Conservation (phyloP, 352 stramenopile species). For the Globisporangium paddicum region DNA sequence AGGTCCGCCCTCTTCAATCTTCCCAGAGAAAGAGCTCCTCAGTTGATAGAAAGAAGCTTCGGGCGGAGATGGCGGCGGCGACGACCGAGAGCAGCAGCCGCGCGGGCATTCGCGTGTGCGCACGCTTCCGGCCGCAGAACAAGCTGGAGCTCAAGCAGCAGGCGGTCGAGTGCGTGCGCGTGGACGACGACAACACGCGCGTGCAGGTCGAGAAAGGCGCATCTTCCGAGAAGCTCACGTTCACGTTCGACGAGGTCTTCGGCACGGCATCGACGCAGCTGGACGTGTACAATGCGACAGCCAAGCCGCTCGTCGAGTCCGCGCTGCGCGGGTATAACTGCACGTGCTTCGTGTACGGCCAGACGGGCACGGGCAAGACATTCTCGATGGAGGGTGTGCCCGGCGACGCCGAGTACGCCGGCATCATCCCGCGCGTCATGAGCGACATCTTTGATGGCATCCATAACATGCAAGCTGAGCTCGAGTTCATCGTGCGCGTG, state of each 20-base stretch:
- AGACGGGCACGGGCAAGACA: slow-evolving; percentile 91
- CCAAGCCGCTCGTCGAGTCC: slow-evolving; percentile 54
- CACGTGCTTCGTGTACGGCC: slow-evolving; percentile 92
- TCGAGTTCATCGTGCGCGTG: slow-evolving; percentile 94
- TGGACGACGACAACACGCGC: slow-evolving; percentile 44
- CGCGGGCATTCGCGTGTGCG: slow-evolving; percentile 64
- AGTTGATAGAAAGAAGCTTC: background rate
- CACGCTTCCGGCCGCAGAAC: slow-evolving; percentile 74
- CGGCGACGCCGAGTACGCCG: slow-evolving; percentile 53
- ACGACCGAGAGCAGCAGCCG: background rate
- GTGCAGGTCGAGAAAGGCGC: slow-evolving; percentile 19
- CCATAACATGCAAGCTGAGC: slow-evolving; percentile 57
- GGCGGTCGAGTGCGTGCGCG: slow-evolving; percentile 46
- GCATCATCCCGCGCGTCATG: slow-evolving; percentile 78
- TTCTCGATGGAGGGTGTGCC: slow-evolving; percentile 88
- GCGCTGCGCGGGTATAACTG: slow-evolving; percentile 84
- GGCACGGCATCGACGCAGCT: slow-evolving; percentile 44
- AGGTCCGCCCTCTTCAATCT: background rate
- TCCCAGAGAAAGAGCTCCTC: background rate
- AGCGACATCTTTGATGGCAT: slow-evolving; percentile 65
- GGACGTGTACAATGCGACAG: slow-evolving; percentile 64
- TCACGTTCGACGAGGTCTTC: slow-evolving; percentile 75
- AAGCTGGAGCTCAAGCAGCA: slow-evolving; percentile 69
- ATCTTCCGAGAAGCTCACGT: slow-evolving; percentile 34
- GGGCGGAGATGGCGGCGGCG: background rate